Evolutionary conservation across 805 yeast genomes (phyloP).

Genomic region (Metschnikowia reukaufii): DNA sequence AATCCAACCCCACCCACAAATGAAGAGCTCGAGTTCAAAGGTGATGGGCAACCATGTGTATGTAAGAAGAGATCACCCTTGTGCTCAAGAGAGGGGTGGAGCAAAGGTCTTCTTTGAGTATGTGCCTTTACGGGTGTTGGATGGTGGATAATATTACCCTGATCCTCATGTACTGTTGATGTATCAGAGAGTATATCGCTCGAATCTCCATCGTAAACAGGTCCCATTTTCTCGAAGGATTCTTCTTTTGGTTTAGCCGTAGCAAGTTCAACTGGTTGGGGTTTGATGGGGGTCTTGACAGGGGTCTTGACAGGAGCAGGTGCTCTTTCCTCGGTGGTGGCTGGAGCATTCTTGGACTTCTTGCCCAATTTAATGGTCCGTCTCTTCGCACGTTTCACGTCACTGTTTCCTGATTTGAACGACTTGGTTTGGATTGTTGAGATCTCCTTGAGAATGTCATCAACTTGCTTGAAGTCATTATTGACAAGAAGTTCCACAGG

Average conservation of each 20-base stretch:
- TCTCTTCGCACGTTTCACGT: constrained; percentile 41
- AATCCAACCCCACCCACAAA: constrained; percentile 39
- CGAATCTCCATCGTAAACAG: background rate
- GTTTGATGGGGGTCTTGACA: background rate
- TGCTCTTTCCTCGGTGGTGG: background rate
- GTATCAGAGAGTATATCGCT: constrained; percentile 12
- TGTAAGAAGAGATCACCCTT: constrained; percentile 5
- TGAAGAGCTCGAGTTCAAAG: constrained; percentile 23
- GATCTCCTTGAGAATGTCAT: constrained; percentile 40
- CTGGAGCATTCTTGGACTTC: constrained; percentile 1
- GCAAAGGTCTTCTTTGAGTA: constrained; percentile 9
- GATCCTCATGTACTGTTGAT: constrained; percentile 9
- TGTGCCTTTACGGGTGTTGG: constrained; percentile 18
- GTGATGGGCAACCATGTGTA: constrained; percentile 12
- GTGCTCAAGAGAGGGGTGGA: constrained; percentile 8
- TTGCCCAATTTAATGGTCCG: constrained; percentile 36
- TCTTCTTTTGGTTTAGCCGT: background rate
- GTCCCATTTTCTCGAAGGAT: background rate
- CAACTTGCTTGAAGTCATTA: constrained; percentile 30
- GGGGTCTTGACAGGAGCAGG: background rate
- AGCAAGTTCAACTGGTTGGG: background rate
- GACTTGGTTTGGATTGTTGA: constrained; percentile 47
- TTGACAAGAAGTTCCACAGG: constrained; percentile 38
- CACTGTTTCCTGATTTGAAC: constrained; percentile 29
- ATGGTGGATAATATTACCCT: constrained; percentile 10